Evolutionary conservation across 805 yeast species (phyloP).

Genomic region (Saccharomycopsis sp.): DNA sequence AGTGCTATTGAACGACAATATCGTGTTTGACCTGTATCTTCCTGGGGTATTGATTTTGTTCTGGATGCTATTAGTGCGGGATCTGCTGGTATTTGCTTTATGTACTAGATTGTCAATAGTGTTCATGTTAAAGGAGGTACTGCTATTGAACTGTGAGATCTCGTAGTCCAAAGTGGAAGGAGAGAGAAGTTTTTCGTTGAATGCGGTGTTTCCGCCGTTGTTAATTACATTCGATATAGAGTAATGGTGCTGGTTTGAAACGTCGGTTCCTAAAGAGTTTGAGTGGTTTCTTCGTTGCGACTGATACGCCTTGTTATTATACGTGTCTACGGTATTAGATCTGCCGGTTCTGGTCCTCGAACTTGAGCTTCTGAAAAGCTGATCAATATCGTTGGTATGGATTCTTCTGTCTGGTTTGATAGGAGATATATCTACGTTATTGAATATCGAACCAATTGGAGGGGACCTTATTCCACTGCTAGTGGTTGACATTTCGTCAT

Average conservation of each 20-base stretch:
- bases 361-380: background rate
- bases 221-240: background rate
- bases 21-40: slow-evolving; percentile 17
- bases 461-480: background rate
- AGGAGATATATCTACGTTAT: background rate
- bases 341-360: slow-evolving; percentile 3
- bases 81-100: background rate
- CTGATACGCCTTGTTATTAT: background rate
- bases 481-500: background rate
- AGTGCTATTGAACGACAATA: slow-evolving; percentile 13
- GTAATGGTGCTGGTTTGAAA: slow-evolving; percentile 1
- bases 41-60: slow-evolving; percentile 20
- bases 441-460: background rate
- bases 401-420: slow-evolving; percentile 5
- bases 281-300: slow-evolving; percentile 14
- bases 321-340: slow-evolving; percentile 10
- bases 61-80: slow-evolving; percentile 15
- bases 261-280: slow-evolving; percentile 15
- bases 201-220: slow-evolving; percentile 3
- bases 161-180: slow-evolving; percentile 1
- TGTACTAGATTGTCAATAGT: background rate
- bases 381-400: slow-evolving; percentile 1
- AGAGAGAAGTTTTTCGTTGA: slow-evolving; percentile 6
- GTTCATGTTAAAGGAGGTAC: background rate
- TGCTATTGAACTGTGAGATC: background rate